Conservation (phyloP, 495 filamentous ascomycete species). For the Trichocladium antarcticum region DNA sequence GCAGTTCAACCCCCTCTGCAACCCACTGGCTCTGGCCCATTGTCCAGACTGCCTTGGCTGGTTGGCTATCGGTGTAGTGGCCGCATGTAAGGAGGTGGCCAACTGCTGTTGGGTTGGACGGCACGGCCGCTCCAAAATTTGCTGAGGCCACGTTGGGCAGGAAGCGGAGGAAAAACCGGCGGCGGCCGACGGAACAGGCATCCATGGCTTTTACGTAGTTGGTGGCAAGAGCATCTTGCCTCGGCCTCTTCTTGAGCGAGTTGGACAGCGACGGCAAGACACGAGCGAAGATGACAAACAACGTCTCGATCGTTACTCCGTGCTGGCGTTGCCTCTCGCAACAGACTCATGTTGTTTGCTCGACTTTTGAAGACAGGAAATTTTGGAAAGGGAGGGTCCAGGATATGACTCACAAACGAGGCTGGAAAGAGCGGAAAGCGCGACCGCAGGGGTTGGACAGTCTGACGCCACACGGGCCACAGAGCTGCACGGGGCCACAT, state of each 20-base stretch:
- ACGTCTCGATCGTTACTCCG: too few relatives aligned
- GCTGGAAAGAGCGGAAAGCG: constrained; percentile 11
- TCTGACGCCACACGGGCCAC: constrained; percentile 14
- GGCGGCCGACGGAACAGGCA: too few relatives aligned
- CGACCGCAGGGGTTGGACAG: constrained; percentile 6
- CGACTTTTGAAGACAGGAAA: background rate
- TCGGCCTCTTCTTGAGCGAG: too few relatives aligned
- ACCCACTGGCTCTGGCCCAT: constrained; percentile 5
- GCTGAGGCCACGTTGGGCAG: background rate
- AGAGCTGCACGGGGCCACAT: constrained; percentile 7
- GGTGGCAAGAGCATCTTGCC: too few relatives aligned
- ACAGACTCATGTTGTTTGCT: background rate
- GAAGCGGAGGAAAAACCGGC: too few relatives aligned
- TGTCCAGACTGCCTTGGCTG: background rate
- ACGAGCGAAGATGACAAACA: too few relatives aligned
- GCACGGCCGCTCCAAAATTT: background rate
- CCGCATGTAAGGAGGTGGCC: background rate
- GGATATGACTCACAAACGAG: constrained; percentile 19
- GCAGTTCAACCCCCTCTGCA: constrained; percentile 14
- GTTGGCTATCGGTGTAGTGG: background rate
- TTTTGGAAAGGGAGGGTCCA: background rate
- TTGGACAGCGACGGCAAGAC: too few relatives aligned
- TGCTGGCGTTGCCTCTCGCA: too few relatives aligned
- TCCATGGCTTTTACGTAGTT: too few relatives aligned
- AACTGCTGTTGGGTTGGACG: background rate